These are phyloP conservation scores for Gracilaria caudata DNA, from an alignment of 23 red algal species.

Conservation along the genomic window DNA sequence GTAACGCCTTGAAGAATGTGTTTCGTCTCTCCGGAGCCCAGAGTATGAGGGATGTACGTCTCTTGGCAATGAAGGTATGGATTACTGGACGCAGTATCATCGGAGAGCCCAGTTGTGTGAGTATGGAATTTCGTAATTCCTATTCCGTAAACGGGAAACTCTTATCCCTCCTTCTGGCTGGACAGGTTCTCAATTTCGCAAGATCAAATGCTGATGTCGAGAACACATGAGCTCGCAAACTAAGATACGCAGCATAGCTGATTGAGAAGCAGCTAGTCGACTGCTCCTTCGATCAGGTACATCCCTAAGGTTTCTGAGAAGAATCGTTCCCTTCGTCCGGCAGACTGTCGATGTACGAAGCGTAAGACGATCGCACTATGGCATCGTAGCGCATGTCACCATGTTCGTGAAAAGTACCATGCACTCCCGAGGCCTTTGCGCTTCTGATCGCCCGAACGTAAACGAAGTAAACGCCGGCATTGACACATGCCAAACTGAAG, in stretches of 20 bases:
- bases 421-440: constrained; percentile 27
- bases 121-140: too few relatives aligned
- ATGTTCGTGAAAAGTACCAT: constrained; percentile 27
- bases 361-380: constrained; percentile 29
- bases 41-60: not conserved
- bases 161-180: too few relatives aligned
- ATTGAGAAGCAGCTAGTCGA: too few relatives aligned
- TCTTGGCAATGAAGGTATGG: not conserved
- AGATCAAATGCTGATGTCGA: too few relatives aligned
- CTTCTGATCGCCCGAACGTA: constrained; percentile 40
- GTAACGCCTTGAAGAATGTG: too few relatives aligned
- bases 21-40: not conserved
- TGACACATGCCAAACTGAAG: constrained; percentile 7
- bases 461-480: constrained; percentile 29
- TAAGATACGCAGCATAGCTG: too few relatives aligned
- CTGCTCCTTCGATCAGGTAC: too few relatives aligned
- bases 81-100: not conserved
- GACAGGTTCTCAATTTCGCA: too few relatives aligned
- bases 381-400: constrained; percentile 28
- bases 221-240: too few relatives aligned
- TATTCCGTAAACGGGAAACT: not conserved
- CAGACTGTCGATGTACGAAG: not conserved
- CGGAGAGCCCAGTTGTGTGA: not conserved
- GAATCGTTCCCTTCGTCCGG: not conserved
- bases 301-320: not conserved